These are phyloP conservation scores for Hypoxylon lienhwacheense DNA, from an alignment of 495 filamentous ascomycete species.

Conservation along the genomic window DNA sequence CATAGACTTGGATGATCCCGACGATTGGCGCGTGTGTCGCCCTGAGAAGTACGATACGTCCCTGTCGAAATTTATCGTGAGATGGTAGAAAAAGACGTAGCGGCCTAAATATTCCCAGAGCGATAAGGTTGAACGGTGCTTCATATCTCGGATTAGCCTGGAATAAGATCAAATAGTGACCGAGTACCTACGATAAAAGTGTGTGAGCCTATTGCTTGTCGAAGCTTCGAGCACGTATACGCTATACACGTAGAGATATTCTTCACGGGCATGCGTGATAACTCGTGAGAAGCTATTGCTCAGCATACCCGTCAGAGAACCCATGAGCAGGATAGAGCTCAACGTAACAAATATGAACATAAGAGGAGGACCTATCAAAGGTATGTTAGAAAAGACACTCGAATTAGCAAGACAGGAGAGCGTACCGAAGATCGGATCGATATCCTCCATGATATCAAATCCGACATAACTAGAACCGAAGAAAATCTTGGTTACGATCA, in stretches of 20 bases:
- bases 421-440: constrained; percentile 49
- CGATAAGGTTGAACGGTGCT: constrained; percentile 72
- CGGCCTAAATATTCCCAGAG: constrained; percentile 80
- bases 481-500: constrained; percentile 84
- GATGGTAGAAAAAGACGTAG: constrained; percentile 75
- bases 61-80: constrained; percentile 64
- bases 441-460: constrained; percentile 62
- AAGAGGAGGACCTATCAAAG: constrained; percentile 61
- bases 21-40: constrained; percentile 59
- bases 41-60: constrained; percentile 78
- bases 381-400: constrained; percentile 49
- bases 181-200: constrained; percentile 64
- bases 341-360: constrained; percentile 84
- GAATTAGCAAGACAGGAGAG: constrained; percentile 13
- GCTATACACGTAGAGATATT: constrained; percentile 80
- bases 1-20: constrained; percentile 52
- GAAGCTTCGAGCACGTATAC: constrained; percentile 79
- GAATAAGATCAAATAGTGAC: constrained; percentile 13
- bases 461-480: constrained; percentile 76
- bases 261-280: constrained; percentile 67
- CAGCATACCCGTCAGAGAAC: constrained; percentile 86
- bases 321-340: constrained; percentile 89
- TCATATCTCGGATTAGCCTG: constrained; percentile 20
- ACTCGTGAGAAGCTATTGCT: constrained; percentile 88
- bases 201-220: constrained; percentile 76